Evolutionary conservation across 495 filamentous ascomycete genomes (phyloP).

Genomic region (Mycothermus thermophilus): DNA sequence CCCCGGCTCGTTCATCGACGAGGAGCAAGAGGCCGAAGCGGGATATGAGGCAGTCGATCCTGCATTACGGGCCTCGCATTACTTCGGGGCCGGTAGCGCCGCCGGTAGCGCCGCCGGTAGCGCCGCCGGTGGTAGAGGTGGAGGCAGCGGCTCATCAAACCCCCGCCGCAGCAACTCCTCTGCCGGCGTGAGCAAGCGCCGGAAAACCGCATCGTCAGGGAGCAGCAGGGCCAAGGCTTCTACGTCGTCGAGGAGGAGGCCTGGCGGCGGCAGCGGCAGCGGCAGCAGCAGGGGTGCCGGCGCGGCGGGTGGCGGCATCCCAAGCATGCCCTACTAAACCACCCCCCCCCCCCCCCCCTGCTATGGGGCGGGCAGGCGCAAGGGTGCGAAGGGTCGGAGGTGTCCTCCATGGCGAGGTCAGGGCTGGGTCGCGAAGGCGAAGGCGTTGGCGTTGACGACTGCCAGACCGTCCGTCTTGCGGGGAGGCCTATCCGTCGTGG

Average conservation of each 20-base stretch:
- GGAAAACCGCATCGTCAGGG: not conserved
- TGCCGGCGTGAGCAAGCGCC: conserved; percentile 21
- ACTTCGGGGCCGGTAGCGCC: too few species aligned
- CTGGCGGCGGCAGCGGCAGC: too few species aligned
- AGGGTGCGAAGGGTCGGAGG: not conserved
- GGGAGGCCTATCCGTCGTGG: too few species aligned
- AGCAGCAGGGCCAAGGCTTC: conserved; percentile 1
- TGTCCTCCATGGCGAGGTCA: too few species aligned
- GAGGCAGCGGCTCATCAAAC: conserved; percentile 8
- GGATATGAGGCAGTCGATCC: too few species aligned
- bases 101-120: too few species aligned
- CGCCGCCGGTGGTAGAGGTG: conserved; percentile 11
- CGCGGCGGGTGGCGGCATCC: conserved; percentile 20
- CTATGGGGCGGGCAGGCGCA: not conserved
- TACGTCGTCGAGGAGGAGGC: not conserved
- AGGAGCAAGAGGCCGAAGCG: too few species aligned
- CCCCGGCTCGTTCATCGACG: conserved; percentile 53
- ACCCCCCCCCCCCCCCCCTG: not conserved
- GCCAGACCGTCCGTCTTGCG: too few species aligned
- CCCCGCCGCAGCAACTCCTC: conserved; percentile 1
- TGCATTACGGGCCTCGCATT: too few species aligned
- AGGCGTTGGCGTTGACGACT: too few species aligned
- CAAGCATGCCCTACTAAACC: conserved; percentile 27
- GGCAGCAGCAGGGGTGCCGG: too few species aligned
- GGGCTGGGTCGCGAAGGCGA: too few species aligned